phyloP scores from a whole-genome alignment of 2,329 filamentous ascomycete genomes.

The Aaosphaeria arxii region DNA sequence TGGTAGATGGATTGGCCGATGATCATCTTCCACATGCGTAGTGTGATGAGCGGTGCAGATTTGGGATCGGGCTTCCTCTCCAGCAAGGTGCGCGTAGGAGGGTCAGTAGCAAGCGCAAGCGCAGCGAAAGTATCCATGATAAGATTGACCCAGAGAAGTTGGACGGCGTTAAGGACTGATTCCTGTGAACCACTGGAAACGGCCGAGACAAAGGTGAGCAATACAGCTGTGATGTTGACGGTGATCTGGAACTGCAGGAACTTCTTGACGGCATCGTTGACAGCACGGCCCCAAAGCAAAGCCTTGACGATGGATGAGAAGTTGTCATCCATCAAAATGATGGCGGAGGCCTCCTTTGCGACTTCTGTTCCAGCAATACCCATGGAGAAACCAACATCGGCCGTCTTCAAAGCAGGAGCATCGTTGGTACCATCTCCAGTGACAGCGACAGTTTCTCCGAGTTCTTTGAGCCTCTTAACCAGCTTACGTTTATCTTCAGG shows the following conservation, averaged over 20 bases:
- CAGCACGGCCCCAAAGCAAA: conserved; percentile 66
- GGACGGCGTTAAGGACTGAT: conserved; percentile 82
- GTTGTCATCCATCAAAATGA: conserved; percentile 86
- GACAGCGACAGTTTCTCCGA: conserved; percentile 76
- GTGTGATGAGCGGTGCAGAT: conserved; percentile 72
- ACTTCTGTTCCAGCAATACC: conserved; percentile 80
- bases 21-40: conserved; percentile 99
- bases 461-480: conserved; percentile 61
- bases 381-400: conserved; percentile 84
- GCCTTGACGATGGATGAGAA: conserved; percentile 85
- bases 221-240: conserved; percentile 88
- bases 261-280: conserved; percentile 43
- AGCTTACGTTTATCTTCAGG: conserved; percentile 68
- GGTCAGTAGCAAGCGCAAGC: conserved; percentile 83
- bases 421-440: conserved; percentile 85
- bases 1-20: conserved; percentile 90
- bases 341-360: conserved; percentile 79
- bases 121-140: conserved; percentile 97
- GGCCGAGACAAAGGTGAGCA: conserved; percentile 83
- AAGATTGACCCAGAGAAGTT: conserved; percentile 92
- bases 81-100: conserved; percentile 77
- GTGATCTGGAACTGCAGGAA: conserved; percentile 65
- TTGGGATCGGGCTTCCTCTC: conserved; percentile 77
- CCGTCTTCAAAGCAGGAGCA: conserved; percentile 75
- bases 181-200: conserved; percentile 66